These are phyloP conservation scores for Hippophae gyantsensis DNA, from an alignment of 306 rosid genomes.

Conservation along the genomic window DNA sequence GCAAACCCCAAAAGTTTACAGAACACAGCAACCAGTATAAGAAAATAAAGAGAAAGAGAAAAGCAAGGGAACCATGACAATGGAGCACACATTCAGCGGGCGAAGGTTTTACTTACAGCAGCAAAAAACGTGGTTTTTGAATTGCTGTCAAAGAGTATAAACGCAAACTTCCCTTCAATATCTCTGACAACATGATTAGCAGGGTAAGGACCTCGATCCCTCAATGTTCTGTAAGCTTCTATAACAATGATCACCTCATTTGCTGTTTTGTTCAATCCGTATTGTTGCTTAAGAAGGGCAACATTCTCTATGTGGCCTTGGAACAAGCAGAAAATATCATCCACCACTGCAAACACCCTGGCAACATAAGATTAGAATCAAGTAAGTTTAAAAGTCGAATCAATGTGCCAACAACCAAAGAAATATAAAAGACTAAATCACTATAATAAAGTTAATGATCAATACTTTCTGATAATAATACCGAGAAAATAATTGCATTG, in stretches of 20 bases:
- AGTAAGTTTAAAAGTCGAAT: neutral
- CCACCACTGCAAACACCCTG: constrained; percentile 93
- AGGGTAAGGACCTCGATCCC: constrained; percentile 98
- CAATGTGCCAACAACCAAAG: neutral
- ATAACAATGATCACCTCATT: constrained; percentile 76
- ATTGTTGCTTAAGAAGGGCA: constrained; percentile 84
- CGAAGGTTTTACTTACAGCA: constrained; percentile 46
- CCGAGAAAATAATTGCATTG: too few species aligned
- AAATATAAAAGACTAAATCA: too few species aligned
- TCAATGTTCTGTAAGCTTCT: constrained; percentile 83
- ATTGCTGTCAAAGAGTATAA: constrained; percentile 64
- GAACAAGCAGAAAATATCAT: constrained; percentile 95
- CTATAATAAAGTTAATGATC: too few species aligned
- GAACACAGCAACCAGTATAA: constrained; percentile 7
- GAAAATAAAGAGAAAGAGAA: neutral
- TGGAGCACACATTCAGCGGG: neutral
- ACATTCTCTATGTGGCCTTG: constrained; percentile 87
- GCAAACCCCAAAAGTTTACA: constrained; percentile 6
- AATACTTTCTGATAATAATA: too few species aligned
- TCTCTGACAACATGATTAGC: constrained; percentile 94
- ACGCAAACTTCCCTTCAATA: constrained; percentile 80
- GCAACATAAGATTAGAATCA: constrained; percentile 1
- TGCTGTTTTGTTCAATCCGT: constrained; percentile 81
- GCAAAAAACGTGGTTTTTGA: constrained; percentile 54
- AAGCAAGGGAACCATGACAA: neutral